Evolutionary conservation across 2,329 filamentous ascomycete species (phyloP).

Genomic region (Aphanocladium album): DNA sequence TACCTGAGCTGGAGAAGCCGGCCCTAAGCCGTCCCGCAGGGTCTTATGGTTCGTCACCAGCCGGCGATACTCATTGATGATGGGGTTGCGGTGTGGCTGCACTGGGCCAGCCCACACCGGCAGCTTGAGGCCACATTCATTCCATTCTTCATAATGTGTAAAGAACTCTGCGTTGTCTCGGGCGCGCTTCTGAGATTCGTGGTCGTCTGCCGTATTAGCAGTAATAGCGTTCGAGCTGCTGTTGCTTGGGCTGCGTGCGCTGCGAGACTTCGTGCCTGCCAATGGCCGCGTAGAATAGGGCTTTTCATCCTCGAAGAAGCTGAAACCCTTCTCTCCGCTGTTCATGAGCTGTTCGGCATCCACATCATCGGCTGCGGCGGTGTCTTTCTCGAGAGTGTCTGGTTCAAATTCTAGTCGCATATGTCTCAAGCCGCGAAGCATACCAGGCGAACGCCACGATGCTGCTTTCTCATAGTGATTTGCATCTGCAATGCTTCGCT

Average conservation of each 20-base stretch:
- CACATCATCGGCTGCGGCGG: conserved; percentile 28
- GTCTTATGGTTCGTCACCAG: conserved; percentile 31
- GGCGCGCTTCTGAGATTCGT: conserved; percentile 1
- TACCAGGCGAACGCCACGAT: conserved; percentile 34
- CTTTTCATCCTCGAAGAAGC: conserved; percentile 37
- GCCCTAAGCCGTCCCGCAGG: conserved; percentile 36
- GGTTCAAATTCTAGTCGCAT: conserved; percentile 51
- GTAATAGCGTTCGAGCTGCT: neutral
- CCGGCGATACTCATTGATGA: conserved; percentile 44
- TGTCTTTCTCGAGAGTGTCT: conserved; percentile 34
- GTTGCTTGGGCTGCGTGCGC: conserved; percentile 3
- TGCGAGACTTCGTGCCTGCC: conserved; percentile 5
- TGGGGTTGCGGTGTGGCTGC: conserved; percentile 26
- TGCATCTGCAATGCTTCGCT: conserved; percentile 37
- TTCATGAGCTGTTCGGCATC: conserved; percentile 41
- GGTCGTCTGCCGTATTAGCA: conserved; percentile 4
- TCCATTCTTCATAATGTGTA: conserved; percentile 21
- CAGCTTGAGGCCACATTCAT: conserved; percentile 21
- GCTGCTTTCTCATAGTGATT: conserved; percentile 13
- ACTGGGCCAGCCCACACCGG: conserved; percentile 45
- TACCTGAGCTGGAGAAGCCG: conserved; percentile 45
- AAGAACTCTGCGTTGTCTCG: conserved; percentile 20
- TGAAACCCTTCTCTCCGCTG: conserved; percentile 35
- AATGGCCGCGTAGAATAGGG: conserved; percentile 1
- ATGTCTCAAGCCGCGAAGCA: conserved; percentile 48